phyloP scores from a whole-genome alignment of 495 filamentous ascomycete species.

The Peziza echinospora region DNA sequence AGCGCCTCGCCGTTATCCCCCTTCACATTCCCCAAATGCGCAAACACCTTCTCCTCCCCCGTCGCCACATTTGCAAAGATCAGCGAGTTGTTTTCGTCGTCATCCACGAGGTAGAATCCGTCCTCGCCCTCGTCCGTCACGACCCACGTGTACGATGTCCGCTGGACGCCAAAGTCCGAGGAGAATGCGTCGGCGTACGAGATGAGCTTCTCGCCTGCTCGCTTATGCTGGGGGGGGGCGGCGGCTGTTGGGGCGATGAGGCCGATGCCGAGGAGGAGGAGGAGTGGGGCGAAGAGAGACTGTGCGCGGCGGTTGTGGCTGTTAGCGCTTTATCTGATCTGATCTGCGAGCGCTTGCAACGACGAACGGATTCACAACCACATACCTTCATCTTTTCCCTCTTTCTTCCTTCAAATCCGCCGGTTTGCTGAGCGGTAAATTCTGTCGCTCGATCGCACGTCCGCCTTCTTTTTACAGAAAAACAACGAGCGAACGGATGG shows the following conservation, averaged over 20 bases:
- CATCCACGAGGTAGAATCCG: slow-evolving; percentile 25
- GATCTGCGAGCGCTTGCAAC: not conserved
- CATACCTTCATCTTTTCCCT: not conserved
- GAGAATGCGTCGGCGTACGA: slow-evolving; percentile 25
- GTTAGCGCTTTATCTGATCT: not conserved
- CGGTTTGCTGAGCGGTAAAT: too few relatives aligned
- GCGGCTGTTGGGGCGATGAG: not conserved
- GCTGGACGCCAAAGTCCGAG: slow-evolving; percentile 16
- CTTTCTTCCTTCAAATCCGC: too few relatives aligned
- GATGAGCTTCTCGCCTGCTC: slow-evolving; percentile 21
- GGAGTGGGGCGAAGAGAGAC: not conserved
- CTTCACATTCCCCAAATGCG: slow-evolving; percentile 18
- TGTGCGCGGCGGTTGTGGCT: too few relatives aligned
- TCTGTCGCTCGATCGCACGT: too few relatives aligned
- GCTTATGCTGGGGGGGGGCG: not conserved
- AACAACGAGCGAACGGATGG: too few relatives aligned
- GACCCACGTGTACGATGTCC: slow-evolving; percentile 28
- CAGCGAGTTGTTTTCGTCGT: slow-evolving; percentile 21
- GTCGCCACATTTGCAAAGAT: slow-evolving; percentile 30
- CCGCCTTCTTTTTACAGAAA: too few relatives aligned
- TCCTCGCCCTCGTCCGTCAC: slow-evolving; percentile 23
- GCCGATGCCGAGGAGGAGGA: not conserved
- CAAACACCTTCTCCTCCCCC: slow-evolving; percentile 26
- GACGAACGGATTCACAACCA: not conserved
- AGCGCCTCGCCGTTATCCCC: not conserved